phyloP scores from a whole-genome alignment of 257 asterid genomes.

The Plantago elongata region DNA sequence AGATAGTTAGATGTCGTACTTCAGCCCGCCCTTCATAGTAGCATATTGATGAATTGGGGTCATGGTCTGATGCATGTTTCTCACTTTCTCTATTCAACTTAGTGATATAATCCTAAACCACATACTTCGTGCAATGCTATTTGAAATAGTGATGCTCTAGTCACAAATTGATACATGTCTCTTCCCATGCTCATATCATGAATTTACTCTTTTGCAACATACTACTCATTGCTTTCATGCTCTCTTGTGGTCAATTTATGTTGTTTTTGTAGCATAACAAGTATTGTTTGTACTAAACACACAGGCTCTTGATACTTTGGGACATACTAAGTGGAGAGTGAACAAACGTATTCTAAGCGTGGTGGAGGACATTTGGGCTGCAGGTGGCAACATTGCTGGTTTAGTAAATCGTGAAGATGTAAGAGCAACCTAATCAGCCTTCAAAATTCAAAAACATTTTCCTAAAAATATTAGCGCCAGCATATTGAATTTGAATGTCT shows the following conservation, averaged over 20 bases:
- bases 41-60: background rate
- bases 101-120: too few species aligned
- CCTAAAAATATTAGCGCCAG: background rate
- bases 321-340: constrained; percentile 92
- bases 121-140: too few species aligned
- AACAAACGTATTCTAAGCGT: constrained; percentile 66
- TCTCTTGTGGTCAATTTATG: constrained; percentile 10
- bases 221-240: constrained; percentile 15
- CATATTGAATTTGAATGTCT: constrained; percentile 1
- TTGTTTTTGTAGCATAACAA: constrained; percentile 9
- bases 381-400: constrained; percentile 88
- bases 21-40: constrained; percentile 12
- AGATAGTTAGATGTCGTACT: constrained; percentile 14
- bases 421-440: constrained; percentile 29
- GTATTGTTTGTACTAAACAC: constrained; percentile 15
- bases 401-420: constrained; percentile 81
- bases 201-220: constrained; percentile 3
- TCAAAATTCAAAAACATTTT: constrained; percentile 12
- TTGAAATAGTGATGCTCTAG: too few species aligned
- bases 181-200: constrained; percentile 11
- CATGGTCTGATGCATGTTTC: too few species aligned
- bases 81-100: too few species aligned
- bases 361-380: constrained; percentile 88
- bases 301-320: constrained; percentile 96
- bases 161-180: constrained; percentile 4